phyloP scores from a whole-genome alignment of 2,329 filamentous ascomycete species.

The Fusarium tuaranense region DNA sequence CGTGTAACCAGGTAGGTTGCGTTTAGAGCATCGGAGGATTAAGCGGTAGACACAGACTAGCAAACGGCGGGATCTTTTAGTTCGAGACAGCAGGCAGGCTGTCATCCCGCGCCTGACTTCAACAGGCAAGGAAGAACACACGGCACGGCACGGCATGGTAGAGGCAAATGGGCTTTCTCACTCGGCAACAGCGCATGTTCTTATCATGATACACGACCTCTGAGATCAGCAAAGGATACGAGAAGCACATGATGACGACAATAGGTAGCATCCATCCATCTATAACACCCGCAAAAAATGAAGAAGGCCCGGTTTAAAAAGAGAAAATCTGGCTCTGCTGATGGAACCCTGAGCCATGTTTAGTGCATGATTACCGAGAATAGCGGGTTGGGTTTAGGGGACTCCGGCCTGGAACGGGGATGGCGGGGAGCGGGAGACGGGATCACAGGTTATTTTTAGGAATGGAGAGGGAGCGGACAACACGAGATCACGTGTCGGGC shows the following conservation, averaged over 20 bases:
- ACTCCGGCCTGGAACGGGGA: slow-evolving; percentile 18
- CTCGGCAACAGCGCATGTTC: background rate
- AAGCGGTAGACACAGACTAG: slow-evolving; percentile 5
- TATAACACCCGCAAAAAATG: background rate
- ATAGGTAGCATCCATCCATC: background rate
- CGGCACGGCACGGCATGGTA: background rate
- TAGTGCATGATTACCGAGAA: slow-evolving; percentile 41
- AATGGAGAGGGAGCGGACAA: slow-evolving; percentile 25
- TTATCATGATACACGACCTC: background rate
- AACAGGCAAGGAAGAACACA: background rate
- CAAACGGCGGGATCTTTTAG: slow-evolving; percentile 5
- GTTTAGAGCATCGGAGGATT: slow-evolving; percentile 10
- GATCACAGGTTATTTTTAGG: slow-evolving; percentile 41
- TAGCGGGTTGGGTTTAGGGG: slow-evolving; percentile 28
- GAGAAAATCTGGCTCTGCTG: slow-evolving; percentile 12
- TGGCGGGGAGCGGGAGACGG: slow-evolving; percentile 1
- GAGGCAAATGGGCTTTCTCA: background rate
- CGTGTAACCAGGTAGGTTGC: slow-evolving; percentile 20
- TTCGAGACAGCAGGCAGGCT: slow-evolving; percentile 16
- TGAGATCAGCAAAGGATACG: slow-evolving; percentile 9
- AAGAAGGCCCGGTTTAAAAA: background rate
- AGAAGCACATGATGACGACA: slow-evolving; percentile 4
- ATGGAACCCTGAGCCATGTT: slow-evolving; percentile 28
- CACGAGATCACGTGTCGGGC: slow-evolving; percentile 48
- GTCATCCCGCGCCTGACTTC: background rate